Evolutionary conservation across 2,329 filamentous ascomycete species (phyloP), one percentile per base, ranked within the genome.

Genomic region (Didymella arachidicola): DNA sequence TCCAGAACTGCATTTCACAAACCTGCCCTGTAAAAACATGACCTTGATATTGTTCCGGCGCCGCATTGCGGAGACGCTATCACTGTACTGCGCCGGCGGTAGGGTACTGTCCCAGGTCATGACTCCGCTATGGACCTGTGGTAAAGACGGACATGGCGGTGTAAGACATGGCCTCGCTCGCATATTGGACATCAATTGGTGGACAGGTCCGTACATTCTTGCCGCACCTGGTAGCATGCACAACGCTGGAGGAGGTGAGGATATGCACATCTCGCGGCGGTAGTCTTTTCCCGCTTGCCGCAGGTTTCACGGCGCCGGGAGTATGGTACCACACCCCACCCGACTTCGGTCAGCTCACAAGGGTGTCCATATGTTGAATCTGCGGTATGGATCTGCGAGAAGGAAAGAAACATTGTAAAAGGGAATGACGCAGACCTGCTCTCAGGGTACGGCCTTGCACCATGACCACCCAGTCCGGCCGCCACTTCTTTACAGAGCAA

Each of bases 91-190:
- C 57, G 58, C 65, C 68, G 66, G 69, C 68, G 71, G 72, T 72
- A 68, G 68, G 51, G 48, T 55, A 66, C 67, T 62, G 67, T 25
- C 66, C 65, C 72, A 72, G 62, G 67, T 64, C 70, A 72, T 52
- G 51, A 36, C 46, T 54, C 44, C 41, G 45, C 65, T 55, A 60
- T 62, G 61, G 68, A 69, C 56, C 22, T 22, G 22, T 22, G 22
- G 22, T 22, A 22, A 53, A 50, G 45, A 56, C 18, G 30, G 27
- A 49, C 58, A 60, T 58, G 22, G 26, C 50, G 36, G 51, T 29
- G 18, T 46, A 36, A 46, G 51, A 34, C 38, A 47, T 26, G 36
- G 50, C 45, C n/a, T 57, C 26, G 44, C 29, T 42, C 25, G 38
- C 36, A 27, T 29, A 19, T 27, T 26, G 1, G 19, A 14, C n/a